A percentile compares a stretch with the other conserved stretches of the same genome.
Evolutionary conservation across 2,329 filamentous ascomycete species (phyloP).

Genomic region (Cadophora malorum): DNA sequence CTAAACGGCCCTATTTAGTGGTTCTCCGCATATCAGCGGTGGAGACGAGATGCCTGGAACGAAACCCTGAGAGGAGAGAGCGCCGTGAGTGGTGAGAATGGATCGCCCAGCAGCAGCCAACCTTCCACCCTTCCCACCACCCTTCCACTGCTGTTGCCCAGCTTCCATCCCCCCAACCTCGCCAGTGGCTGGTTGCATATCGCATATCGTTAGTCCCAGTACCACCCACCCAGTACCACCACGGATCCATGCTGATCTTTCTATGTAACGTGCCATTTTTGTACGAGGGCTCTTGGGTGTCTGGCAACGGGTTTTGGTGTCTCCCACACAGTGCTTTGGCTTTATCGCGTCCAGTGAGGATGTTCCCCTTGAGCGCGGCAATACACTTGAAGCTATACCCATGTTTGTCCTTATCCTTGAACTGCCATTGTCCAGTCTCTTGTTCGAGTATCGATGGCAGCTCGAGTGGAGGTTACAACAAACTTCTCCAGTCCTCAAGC

Average conservation of each 20-base stretch:
- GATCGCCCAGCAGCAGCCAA: neutral
- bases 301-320: conserved; percentile 12
- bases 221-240: neutral
- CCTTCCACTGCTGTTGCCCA: neutral
- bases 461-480: conserved; percentile 17
- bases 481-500: conserved; percentile 5
- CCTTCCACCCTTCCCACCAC: neutral
- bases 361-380: neutral
- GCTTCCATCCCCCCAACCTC: neutral
- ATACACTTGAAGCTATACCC: conserved; percentile 1
- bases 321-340: neutral
- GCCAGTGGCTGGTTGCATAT: conserved; percentile 38
- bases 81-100: conserved; percentile 23
- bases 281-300: conserved; percentile 10
- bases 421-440: neutral
- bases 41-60: conserved; percentile 9
- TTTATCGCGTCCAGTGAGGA: neutral
- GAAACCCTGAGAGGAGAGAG: conserved; percentile 14
- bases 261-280: conserved; percentile 39
- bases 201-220: conserved; percentile 27
- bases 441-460: neutral
- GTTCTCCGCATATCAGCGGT: conserved; percentile 23
- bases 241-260: conserved; percentile 29
- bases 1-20: conserved; percentile 20
- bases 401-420: conserved; percentile 14